A percentile compares a stretch with the other conserved stretches of the same genome.
Evolutionary conservation across 306 rosid species (phyloP).

Genomic region (Mimosa pudica): DNA sequence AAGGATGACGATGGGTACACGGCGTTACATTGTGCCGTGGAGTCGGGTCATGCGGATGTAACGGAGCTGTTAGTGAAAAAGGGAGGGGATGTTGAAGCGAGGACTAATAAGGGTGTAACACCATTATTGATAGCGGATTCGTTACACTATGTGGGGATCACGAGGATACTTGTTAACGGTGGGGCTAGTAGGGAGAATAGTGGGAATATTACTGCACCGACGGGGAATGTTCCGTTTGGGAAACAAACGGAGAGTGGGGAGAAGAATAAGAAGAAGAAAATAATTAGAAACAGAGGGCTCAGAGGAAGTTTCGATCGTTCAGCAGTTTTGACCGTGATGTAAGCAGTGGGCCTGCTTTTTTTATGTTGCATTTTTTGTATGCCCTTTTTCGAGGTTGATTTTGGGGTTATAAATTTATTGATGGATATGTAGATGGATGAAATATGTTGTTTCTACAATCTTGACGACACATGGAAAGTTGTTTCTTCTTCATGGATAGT

Average conservation of each 20-base stretch:
- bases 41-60: slow-evolving; percentile 67
- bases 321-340: slow-evolving; percentile 48
- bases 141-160: slow-evolving; percentile 59
- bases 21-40: slow-evolving; percentile 73
- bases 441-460: slow-evolving; percentile 6
- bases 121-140: slow-evolving; percentile 74
- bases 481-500: not conserved
- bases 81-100: slow-evolving; percentile 69
- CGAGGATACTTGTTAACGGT: slow-evolving; percentile 67
- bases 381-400: not conserved
- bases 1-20: slow-evolving; percentile 85
- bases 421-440: slow-evolving; percentile 31
- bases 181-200: slow-evolving; percentile 46
- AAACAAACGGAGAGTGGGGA: slow-evolving; percentile 34
- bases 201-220: not conserved
- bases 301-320: slow-evolving; percentile 50
- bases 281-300: slow-evolving; percentile 42
- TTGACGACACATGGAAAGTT: not conserved
- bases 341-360: not conserved
- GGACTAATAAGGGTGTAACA: slow-evolving; percentile 71
- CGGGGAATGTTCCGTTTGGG: slow-evolving; percentile 25
- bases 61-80: slow-evolving; percentile 71
- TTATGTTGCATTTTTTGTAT: not conserved
- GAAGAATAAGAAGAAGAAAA: slow-evolving; percentile 31
- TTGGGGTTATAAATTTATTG: slow-evolving; percentile 2